These are phyloP conservation scores for Cordyceps cicadae DNA, from an alignment of 2,329 filamentous ascomycete genomes.

Conservation along the genomic window DNA sequence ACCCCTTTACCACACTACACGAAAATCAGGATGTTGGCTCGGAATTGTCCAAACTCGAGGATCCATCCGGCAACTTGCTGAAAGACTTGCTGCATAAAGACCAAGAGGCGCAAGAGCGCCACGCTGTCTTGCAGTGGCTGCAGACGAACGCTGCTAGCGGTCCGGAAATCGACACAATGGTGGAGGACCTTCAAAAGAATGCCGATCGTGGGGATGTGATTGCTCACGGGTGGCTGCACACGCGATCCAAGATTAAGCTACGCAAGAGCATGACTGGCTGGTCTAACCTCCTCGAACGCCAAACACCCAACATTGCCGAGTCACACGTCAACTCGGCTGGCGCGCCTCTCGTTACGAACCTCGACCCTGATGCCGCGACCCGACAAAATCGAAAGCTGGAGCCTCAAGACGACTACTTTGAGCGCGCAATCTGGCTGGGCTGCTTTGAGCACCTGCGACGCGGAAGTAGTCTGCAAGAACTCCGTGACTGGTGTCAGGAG, in stretches of 20 bases:
- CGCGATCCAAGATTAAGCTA: slow-evolving; percentile 80
- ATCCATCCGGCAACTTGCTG: slow-evolving; percentile 35
- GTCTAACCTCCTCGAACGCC: slow-evolving; percentile 56
- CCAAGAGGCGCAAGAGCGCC: slow-evolving; percentile 66
- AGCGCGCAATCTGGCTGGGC: slow-evolving; percentile 85
- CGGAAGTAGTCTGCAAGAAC: slow-evolving; percentile 64
- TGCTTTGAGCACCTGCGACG: slow-evolving; percentile 88
- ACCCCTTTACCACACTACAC: slow-evolving; percentile 19
- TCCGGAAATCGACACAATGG: slow-evolving; percentile 66
- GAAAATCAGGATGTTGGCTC: slow-evolving; percentile 14
- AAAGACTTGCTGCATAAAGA: slow-evolving; percentile 68
- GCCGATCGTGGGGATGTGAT: slow-evolving; percentile 75
- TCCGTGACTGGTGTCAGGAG: slow-evolving; percentile 79
- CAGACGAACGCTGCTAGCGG: slow-evolving; percentile 65
- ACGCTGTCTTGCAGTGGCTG: slow-evolving; percentile 76
- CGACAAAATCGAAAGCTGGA: slow-evolving; percentile 71
- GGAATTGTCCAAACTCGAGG: too few relatives aligned
- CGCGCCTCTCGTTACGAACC: slow-evolving; percentile 67
- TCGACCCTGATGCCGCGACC: slow-evolving; percentile 84
- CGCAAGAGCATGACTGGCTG: slow-evolving; percentile 71
- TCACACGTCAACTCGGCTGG: slow-evolving; percentile 51
- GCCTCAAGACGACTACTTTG: slow-evolving; percentile 77
- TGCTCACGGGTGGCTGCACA: slow-evolving; percentile 86
- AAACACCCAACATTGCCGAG: slow-evolving; percentile 46
- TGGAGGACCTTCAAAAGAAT: slow-evolving; percentile 65